Evolutionary conservation across 75 land plant species (phyloP), one percentile per base, ranked within the genome.

Genomic region (Selaginella moellendorffii): DNA sequence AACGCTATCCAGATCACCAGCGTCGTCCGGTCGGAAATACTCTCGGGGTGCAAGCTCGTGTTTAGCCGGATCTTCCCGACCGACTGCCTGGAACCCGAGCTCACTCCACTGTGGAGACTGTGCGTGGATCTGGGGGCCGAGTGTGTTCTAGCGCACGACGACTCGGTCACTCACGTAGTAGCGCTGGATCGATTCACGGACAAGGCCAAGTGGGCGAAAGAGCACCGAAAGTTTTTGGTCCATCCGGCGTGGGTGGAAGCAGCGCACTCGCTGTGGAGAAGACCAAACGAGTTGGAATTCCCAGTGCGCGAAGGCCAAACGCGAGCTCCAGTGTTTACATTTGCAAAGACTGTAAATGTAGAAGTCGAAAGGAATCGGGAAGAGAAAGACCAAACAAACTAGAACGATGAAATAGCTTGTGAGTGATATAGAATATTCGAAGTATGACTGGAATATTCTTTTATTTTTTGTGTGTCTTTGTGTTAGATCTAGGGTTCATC

Each of bases 231-330:
- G 54, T 81, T 73, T 53, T 53, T 91, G 62, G 97, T 87, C 53
- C 72, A 78, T 46, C 93, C 83, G 1, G 27, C 78, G 5, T 91
- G 97, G 97, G 68, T 91, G 53, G 97, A 91, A 68, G 97, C 86
- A 22, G 71, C 97, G 2, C 66, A 78, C 10, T 87, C 65, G 69
- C 63, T 80, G 27, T 91, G 97, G 97, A 52, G 68, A 29, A 65
- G 77, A 62, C 88, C 81, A 5, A 36, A 14, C 10, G 46, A 36
- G 46, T 5, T 36, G 46, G 46, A 36, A 5, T 36, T 36, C 14
- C 46, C 46, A 5, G 46, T 36, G 14, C 5, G 46, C 10, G 46
- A 36, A 5, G 46, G 5, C 10, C 5, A 36, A 5, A 36, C 46
- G 46, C n/a, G n/a, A n/a, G n/a, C n/a, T n/a, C n/a, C n/a, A n/a